Base-by-base conservation (phyloP, 2,329 filamentous ascomycete genomes). In the Rutstroemia sp. region DNA sequence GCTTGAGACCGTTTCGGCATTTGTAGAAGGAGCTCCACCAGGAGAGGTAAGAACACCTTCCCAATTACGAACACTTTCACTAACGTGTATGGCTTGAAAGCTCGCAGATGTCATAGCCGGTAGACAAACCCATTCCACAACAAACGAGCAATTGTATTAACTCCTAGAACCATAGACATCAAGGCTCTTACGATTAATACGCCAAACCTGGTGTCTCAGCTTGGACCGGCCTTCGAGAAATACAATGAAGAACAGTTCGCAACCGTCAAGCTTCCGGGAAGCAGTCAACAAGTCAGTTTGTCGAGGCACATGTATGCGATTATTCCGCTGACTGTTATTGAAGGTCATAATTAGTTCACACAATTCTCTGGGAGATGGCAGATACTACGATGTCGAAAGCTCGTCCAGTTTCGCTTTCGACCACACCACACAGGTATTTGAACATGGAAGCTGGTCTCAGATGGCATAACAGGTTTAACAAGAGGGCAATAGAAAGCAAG, bases 171-270 rank as follows among this genome's bases (percentile, higher is more conserved):
- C 58, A 60, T 72, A 95, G 94, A 96, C 71, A 95, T 99, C 77
- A 95, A 96, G 73, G 79, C 84, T 51, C 79, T 99, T 45, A 90
- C 91, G 17, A 76, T 82, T 60, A 83, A 87, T 64, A 83, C 84
- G 44, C 81, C 84, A 39, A 76, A 79, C 55, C 76, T 94, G 60
- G 75, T 92, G 55, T 75, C 83, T 58, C 84, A 88, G 61, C 86
- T 96, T 53, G 81, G 79, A 6, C 88, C 91, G 0, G 91, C 94
- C 0, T 95, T 96, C 71, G 79, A 92, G 73, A 90, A 88, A 73
- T 97, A 99, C 80, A 96, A 97, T 67, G 92, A 99, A 74, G 87
- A 92, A 73, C 94, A 99, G 73, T 88, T 96, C 72, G 76, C 84
- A 49, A 91, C 91, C 16, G 86, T 89, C 60, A 96, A 95, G 78